Conservation (phyloP, 2,329 filamentous ascomycete species). For the Erysiphe neolycopersici region DNA sequence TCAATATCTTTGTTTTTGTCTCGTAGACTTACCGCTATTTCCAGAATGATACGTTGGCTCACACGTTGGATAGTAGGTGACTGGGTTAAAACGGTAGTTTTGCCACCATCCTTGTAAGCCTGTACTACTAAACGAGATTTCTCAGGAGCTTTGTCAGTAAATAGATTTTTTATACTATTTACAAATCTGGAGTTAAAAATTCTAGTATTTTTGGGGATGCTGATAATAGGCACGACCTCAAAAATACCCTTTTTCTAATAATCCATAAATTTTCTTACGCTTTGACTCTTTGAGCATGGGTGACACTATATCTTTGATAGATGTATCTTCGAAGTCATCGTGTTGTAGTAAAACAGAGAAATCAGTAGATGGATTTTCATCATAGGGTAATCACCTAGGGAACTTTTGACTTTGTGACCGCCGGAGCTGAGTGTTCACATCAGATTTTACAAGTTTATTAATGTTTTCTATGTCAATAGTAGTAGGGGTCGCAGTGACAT, state of each 20-base stretch:
- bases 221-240: neutral
- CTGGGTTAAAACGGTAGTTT: slow-evolving; percentile 1
- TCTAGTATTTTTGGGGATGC: neutral
- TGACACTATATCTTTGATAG: neutral
- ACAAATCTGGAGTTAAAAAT: neutral
- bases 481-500: neutral
- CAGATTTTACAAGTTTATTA: neutral
- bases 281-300: neutral
- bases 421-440: neutral
- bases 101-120: slow-evolving; percentile 2
- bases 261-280: neutral
- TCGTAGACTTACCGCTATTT: neutral
- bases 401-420: neutral
- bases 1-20: neutral
- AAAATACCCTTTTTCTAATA: slow-evolving; percentile 1
- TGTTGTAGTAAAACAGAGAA: neutral
- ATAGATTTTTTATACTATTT: neutral
- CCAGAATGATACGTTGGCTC: slow-evolving; percentile 1
- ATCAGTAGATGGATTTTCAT: neutral
- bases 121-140: slow-evolving; percentile 1
- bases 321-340: neutral
- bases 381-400: neutral
- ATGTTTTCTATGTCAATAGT: neutral
- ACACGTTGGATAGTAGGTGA: slow-evolving; percentile 2
- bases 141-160: neutral